Evolutionary conservation across 345 rosid genomes (phyloP).

Genomic region (Punica granatum): DNA sequence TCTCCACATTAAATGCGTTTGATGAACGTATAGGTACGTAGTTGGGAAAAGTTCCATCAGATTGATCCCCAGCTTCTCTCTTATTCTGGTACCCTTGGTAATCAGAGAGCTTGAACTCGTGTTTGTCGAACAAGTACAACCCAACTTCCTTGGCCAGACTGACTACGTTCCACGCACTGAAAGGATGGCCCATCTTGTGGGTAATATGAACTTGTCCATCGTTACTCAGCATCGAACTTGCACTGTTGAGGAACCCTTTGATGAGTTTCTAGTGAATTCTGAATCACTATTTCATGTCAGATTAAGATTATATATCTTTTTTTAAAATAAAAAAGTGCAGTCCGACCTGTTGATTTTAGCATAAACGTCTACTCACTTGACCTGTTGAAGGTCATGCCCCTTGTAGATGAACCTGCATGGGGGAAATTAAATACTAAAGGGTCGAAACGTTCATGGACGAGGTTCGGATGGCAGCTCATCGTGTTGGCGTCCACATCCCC

Average conservation of each 20-base stretch:
- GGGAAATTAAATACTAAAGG: constrained; percentile 28
- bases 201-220: constrained; percentile 48
- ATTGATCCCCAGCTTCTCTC: constrained; percentile 25
- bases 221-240: constrained; percentile 24
- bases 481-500: constrained; percentile 19
- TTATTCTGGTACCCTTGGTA: constrained; percentile 44
- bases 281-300: not conserved
- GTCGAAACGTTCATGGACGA: constrained; percentile 10
- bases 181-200: constrained; percentile 42
- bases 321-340: too few species aligned
- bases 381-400: too few species aligned
- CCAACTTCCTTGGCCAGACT: too few species aligned
- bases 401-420: constrained; percentile 17
- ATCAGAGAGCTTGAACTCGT: too few species aligned
- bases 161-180: constrained; percentile 38
- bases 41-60: constrained; percentile 21
- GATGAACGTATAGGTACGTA: constrained; percentile 33
- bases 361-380: too few species aligned
- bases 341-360: too few species aligned
- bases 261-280: constrained; percentile 32
- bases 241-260: constrained; percentile 38
- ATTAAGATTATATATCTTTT: too few species aligned
- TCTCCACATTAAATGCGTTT: too few species aligned
- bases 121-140: too few species aligned
- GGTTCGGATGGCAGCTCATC: constrained; percentile 15